Evolutionary conservation across 441 rosid genomes (phyloP).

Genomic region (Bruguiera hainesii): DNA sequence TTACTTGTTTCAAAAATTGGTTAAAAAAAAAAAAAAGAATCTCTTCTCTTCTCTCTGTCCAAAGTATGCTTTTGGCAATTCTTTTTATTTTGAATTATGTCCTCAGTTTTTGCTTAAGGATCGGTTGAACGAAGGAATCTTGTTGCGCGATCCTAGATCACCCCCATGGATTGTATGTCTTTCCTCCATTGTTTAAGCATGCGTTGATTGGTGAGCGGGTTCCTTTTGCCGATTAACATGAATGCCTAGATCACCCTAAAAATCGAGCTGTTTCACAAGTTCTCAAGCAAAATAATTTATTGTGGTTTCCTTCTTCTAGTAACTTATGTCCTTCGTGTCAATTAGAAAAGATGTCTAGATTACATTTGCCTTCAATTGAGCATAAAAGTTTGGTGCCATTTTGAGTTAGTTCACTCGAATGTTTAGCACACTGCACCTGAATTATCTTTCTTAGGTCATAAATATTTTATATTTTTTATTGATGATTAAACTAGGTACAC

Average conservation of each 20-base stretch:
- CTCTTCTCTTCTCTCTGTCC: background rate
- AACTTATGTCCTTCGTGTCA: background rate
- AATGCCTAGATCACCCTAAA: background rate
- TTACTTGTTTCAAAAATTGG: background rate
- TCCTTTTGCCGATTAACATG: background rate
- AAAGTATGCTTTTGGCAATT: background rate
- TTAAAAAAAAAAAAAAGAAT: too few species aligned
- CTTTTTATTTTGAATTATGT: background rate
- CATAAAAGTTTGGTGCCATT: background rate
- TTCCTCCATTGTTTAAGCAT: background rate
- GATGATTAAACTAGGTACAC: background rate
- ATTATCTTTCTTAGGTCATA: background rate
- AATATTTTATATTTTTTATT: background rate
- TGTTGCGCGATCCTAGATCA: background rate
- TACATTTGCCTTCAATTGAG: background rate
- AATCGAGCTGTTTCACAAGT: background rate
- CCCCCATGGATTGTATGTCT: background rate
- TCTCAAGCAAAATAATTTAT: background rate
- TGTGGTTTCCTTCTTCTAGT: background rate
- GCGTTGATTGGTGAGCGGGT: background rate
- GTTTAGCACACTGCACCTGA: background rate
- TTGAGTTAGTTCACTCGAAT: background rate
- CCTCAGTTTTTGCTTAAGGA: background rate
- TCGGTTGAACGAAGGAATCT: background rate
- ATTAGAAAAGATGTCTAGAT: background rate